These are phyloP conservation scores for Veloboletus limbatus DNA, from an alignment of 1,284 basidiomycete genomes.

Conservation along the genomic window DNA sequence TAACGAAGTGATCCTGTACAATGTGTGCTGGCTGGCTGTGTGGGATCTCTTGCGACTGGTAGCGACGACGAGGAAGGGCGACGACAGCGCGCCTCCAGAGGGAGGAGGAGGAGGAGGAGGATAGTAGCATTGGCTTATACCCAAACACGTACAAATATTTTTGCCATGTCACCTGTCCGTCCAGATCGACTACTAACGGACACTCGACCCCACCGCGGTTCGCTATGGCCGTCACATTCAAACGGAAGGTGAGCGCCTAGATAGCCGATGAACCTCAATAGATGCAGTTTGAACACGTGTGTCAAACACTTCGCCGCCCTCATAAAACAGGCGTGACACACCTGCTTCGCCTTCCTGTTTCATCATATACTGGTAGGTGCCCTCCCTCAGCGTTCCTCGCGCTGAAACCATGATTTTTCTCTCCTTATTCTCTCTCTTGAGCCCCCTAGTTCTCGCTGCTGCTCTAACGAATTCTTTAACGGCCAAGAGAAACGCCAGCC, in stretches of 20 bases:
- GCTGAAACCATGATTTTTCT: constrained; percentile 24
- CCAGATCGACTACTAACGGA: too few species aligned
- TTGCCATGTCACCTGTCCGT: too few species aligned
- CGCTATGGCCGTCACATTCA: too few species aligned
- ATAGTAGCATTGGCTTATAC: constrained; percentile 10
- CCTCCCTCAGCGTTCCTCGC: too few species aligned
- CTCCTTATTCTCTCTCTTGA: constrained; percentile 14
- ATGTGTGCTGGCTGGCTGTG: neutral
- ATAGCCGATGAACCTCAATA: too few species aligned
- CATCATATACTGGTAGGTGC: neutral
- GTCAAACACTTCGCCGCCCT: neutral
- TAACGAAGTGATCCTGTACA: constrained; percentile 38
- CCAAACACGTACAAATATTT: neutral
- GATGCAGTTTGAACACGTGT: too few species aligned
- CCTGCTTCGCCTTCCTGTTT: constrained; percentile 1
- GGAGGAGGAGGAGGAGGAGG: constrained; percentile 1
- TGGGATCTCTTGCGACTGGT: constrained; percentile 17
- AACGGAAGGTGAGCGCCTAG: too few species aligned
- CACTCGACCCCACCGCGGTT: too few species aligned
- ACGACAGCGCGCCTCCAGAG: constrained; percentile 2
- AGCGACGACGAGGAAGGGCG: constrained; percentile 2
- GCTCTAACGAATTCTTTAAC: constrained; percentile 16
- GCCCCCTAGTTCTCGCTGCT: constrained; percentile 15
- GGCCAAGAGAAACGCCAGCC: constrained; percentile 14
- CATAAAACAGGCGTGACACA: constrained; percentile 23